These are phyloP conservation scores for Fusarium verticillioides DNA, from an alignment of 2,329 filamentous ascomycete species.

Conservation along the genomic window DNA sequence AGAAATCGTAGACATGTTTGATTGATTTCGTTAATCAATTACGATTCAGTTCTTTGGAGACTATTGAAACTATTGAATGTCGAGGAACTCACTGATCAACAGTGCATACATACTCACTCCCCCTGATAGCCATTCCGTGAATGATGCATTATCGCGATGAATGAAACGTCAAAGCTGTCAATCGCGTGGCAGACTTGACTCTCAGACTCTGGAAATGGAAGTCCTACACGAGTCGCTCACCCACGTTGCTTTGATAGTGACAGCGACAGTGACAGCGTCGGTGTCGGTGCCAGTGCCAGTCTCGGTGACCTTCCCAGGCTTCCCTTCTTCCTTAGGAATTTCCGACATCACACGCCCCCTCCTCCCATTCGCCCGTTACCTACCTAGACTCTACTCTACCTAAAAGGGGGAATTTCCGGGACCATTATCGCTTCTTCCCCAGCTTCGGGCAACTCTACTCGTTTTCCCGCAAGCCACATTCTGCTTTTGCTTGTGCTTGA, in stretches of 20 bases:
- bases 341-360: conserved; percentile 12
- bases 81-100: not conserved
- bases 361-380: conserved; percentile 1
- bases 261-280: not conserved
- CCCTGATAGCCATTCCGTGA: conserved; percentile 18
- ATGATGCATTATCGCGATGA: conserved; percentile 5
- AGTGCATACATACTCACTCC: not conserved
- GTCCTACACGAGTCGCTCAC: conserved; percentile 27
- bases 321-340: not conserved
- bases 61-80: conserved; percentile 13
- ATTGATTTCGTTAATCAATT: not conserved
- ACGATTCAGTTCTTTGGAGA: conserved; percentile 12
- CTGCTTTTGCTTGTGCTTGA: not conserved
- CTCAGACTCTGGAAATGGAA: not conserved
- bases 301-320: not conserved
- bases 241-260: conserved; percentile 2
- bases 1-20: conserved; percentile 11
- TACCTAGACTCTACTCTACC: not conserved
- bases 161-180: conserved; percentile 34
- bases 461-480: not conserved
- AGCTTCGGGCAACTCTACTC: conserved; percentile 19
- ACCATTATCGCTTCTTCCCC: conserved; percentile 5
- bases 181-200: conserved; percentile 30
- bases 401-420: conserved; percentile 9
- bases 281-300: not conserved